phyloP scores from a whole-genome alignment of 1,284 basidiomycete genomes.

The Ustilago hordei region DNA sequence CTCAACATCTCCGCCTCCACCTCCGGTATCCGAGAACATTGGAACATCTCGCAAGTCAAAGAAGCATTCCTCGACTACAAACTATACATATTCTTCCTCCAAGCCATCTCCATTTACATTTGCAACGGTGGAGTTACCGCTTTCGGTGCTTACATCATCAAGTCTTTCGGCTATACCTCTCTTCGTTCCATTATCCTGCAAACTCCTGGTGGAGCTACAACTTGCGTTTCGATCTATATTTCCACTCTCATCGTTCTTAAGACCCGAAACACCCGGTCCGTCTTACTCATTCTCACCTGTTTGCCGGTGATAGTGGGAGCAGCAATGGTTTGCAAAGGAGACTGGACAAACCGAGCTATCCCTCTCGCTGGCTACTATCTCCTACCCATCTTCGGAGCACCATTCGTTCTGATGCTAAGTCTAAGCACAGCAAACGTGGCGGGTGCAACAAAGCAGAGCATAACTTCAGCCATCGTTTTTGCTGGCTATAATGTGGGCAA shows the following conservation, averaged over 20 bases:
- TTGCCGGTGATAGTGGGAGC: constrained; percentile 72
- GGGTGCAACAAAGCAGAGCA: constrained; percentile 72
- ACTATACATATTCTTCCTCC: constrained; percentile 71
- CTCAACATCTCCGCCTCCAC: constrained; percentile 45
- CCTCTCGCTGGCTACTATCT: constrained; percentile 73
- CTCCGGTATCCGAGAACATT: constrained; percentile 47
- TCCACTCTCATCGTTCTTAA: constrained; percentile 70
- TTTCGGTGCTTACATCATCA: constrained; percentile 72
- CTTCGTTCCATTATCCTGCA: constrained; percentile 71
- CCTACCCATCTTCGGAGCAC: constrained; percentile 72
- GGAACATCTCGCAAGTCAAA: constrained; percentile 69
- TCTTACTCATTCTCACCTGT: constrained; percentile 71
- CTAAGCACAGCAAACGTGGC: constrained; percentile 71
- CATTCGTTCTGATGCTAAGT: constrained; percentile 72
- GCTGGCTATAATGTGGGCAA: constrained; percentile 70
- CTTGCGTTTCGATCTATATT: constrained; percentile 71
- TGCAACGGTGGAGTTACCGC: constrained; percentile 71
- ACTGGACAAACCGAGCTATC: constrained; percentile 70
- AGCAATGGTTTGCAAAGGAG: constrained; percentile 71
- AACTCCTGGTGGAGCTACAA: constrained; percentile 70
- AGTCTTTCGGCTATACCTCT: constrained; percentile 71
- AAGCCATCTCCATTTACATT: constrained; percentile 70
- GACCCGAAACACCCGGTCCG: constrained; percentile 70
- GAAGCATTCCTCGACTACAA: constrained; percentile 72
- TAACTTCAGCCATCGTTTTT: constrained; percentile 70